A percentile compares a stretch with the other conserved stretches of the same genome.
Evolutionary conservation across 2,329 filamentous ascomycete species (phyloP).

Genomic region (Grosmannia huntii): DNA sequence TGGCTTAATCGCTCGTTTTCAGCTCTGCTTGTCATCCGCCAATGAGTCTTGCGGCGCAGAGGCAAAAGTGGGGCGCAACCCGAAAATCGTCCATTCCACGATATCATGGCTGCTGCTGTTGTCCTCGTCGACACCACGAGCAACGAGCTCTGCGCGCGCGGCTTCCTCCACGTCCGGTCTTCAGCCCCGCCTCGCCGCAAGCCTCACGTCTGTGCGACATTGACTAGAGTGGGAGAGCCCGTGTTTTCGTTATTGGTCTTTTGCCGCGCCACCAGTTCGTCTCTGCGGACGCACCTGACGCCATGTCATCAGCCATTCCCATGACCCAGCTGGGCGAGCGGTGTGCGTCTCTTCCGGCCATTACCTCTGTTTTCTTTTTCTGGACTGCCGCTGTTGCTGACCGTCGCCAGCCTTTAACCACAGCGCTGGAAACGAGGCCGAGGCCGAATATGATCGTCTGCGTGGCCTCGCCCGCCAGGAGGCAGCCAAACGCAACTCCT

Average conservation of each 20-base stretch:
- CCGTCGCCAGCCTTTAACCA: constrained; percentile 57
- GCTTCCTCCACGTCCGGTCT: too few relatives aligned
- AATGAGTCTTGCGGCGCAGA: not conserved
- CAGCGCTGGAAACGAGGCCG: constrained; percentile 49
- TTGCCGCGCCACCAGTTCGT: too few relatives aligned
- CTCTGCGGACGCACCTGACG: not conserved
- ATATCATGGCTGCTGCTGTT: too few relatives aligned
- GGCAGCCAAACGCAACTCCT: constrained; percentile 62
- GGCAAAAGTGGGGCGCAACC: too few relatives aligned
- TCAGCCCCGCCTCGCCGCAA: too few relatives aligned
- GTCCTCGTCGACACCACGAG: too few relatives aligned
- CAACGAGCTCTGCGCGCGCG: too few relatives aligned
- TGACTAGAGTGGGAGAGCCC: not conserved
- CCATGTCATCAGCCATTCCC: constrained; percentile 18
- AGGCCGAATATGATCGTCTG: constrained; percentile 85
- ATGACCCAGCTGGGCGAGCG: constrained; percentile 31
- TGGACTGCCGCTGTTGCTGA: too few relatives aligned
- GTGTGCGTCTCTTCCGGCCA: constrained; percentile 20
- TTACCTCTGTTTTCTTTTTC: too few relatives aligned
- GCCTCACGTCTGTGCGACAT: not conserved
- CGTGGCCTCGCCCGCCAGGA: constrained; percentile 73
- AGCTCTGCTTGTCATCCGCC: not conserved
- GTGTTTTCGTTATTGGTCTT: not conserved
- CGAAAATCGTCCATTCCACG: too few relatives aligned
- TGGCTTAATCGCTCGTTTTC: not conserved